Evolutionary conservation across 345 rosid genomes (phyloP).

Genomic region (Lepidium didymum): DNA sequence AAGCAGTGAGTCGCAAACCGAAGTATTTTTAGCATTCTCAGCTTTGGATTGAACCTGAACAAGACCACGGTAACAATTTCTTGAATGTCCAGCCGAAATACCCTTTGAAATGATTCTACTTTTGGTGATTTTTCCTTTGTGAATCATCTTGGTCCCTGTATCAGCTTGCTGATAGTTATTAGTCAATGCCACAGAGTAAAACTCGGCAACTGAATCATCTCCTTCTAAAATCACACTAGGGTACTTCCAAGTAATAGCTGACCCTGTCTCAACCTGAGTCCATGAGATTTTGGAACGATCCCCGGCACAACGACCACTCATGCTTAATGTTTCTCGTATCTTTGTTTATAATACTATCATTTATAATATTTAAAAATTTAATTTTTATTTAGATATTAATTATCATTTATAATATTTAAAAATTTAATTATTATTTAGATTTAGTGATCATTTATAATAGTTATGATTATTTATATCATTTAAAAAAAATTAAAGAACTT

Average conservation of each 20-base stretch:
- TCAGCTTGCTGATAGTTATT: slow-evolving; percentile 89
- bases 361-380: too few species aligned
- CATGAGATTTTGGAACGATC: slow-evolving; percentile 80
- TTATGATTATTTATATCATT: too few species aligned
- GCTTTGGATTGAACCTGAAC: slow-evolving; percentile 96
- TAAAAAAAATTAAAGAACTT: too few species aligned
- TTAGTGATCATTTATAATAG: too few species aligned
- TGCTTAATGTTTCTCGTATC: too few species aligned
- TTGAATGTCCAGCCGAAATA: slow-evolving; percentile 67
- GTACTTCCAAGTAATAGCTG: slow-evolving; percentile 95
- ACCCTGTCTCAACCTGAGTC: slow-evolving; percentile 99
- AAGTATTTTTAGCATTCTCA: slow-evolving; percentile 77
- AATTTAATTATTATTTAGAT: too few species aligned
- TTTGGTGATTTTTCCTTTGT: slow-evolving; percentile 81
- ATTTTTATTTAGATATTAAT: too few species aligned
- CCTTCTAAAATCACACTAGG: slow-evolving; percentile 93
- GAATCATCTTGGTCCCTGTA: slow-evolving; percentile 95
- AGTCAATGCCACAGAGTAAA: slow-evolving; percentile 88
- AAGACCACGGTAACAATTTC: slow-evolving; percentile 90
- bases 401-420: too few species aligned
- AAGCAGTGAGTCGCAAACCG: slow-evolving; percentile 96
- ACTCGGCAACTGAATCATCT: slow-evolving; percentile 76
- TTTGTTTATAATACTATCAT: too few species aligned
- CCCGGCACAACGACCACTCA: slow-evolving; percentile 89
- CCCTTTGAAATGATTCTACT: slow-evolving; percentile 94